These are phyloP conservation scores for Pseudogymnoascus sp. DNA, from an alignment of 2,329 filamentous ascomycete species.

Conservation along the genomic window DNA sequence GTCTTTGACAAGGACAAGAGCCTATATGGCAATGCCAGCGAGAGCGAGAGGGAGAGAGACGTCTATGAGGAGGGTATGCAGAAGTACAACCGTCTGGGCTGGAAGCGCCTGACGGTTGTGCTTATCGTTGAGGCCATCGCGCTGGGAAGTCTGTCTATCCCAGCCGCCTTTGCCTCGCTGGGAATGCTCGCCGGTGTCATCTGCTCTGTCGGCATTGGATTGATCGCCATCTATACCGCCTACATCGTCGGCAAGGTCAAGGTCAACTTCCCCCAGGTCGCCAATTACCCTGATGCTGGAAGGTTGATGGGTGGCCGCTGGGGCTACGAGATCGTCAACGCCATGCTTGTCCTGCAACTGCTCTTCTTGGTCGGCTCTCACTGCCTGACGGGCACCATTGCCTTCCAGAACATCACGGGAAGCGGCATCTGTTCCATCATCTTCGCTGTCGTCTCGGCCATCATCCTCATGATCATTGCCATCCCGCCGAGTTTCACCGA, in stretches of 20 bases:
- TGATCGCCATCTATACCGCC: constrained; percentile 35
- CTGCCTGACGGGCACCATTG: constrained; percentile 50
- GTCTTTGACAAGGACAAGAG: constrained; percentile 1
- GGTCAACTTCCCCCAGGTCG: constrained; percentile 20
- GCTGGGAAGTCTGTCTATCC: constrained; percentile 27
- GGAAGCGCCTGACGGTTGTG: constrained; percentile 41
- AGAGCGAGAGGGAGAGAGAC: constrained; percentile 11
- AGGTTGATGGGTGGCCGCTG: constrained; percentile 41
- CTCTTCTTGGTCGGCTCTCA: constrained; percentile 56
- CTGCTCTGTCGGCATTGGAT: constrained; percentile 17
- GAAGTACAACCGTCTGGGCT: constrained; percentile 28
- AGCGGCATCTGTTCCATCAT: constrained; percentile 47
- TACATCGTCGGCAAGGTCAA: constrained; percentile 32
- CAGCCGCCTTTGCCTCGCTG: constrained; percentile 20
- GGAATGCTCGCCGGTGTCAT: constrained; percentile 23
- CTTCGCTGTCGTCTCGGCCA: constrained; percentile 41
- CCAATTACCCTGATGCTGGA: constrained; percentile 43
- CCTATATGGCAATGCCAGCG: constrained; percentile 12
- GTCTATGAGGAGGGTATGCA: constrained; percentile 16
- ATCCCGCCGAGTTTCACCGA: constrained; percentile 49
- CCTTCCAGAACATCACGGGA: constrained; percentile 47
- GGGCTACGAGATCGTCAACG: constrained; percentile 43
- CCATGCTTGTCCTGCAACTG: constrained; percentile 43
- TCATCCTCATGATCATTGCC: constrained; percentile 43
- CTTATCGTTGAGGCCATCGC: constrained; percentile 43